Evolutionary conservation across 345 rosid species (phyloP), one percentile per base, ranked within the genome.

Genomic region (Aquilaria malaccensis): DNA sequence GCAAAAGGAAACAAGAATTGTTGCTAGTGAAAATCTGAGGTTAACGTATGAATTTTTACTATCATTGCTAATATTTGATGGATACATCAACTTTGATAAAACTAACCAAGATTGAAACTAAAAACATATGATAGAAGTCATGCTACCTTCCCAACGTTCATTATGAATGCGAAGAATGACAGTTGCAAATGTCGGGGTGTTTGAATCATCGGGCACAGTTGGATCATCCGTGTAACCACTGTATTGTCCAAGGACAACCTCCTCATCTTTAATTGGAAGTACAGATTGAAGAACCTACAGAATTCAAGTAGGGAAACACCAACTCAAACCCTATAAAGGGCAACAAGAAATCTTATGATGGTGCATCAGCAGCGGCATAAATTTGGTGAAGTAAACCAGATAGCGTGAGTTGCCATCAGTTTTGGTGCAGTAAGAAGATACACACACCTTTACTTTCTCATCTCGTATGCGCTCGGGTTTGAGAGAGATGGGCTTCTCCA

Each of bases 61-160:
- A 22, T 22, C 22, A 22, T 22, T 22, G 22, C 22, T 22, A 22
- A 22, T 22, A 22, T 22, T 22, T 22, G 22, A 22, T 22, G 22
- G 22, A 22, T 22, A 22, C 22, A 22, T 22, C 22, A 22, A 22
- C 22, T 22, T 22, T 22, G 22, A 22, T 1, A 22, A 22, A 22
- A 22, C 22, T 22, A 22, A 22, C 1, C 22, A 22, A 22, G 22
- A 0, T 47, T 9, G 46, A 60, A 7, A 50, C 52, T 37, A 60
- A 7, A 66, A 62, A 52, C 33, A 31, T n/a, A 51, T 50, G 52
- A 32, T 46, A 15, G 47, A 32, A 54, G 11, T 10, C 15, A 52
- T 10, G 65, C 33, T 74, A 94, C 99, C 99, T 83, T 94, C 99
- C 99, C 99, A 94, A 85, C 99, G 82, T 83, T 90, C 96, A 58